phyloP scores from a whole-genome alignment of 1,139 yeast species.

The Pichia sp. region DNA sequence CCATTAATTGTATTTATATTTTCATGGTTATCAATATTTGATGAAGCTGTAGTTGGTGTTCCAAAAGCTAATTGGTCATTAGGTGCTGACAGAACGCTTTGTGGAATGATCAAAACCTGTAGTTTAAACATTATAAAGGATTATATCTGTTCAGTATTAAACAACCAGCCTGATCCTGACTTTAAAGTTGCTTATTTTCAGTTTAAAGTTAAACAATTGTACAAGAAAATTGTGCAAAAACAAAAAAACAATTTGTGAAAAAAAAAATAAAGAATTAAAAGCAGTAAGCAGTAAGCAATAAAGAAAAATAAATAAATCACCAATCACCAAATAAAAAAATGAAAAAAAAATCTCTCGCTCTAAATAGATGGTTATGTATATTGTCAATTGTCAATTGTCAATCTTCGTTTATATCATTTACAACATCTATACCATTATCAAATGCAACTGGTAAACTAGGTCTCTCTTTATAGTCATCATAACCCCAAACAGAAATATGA shows the following conservation, averaged over 20 bases:
- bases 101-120: slow-evolving; percentile 36
- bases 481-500: slow-evolving; percentile 47
- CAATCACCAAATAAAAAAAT: no score
- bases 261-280: no score
- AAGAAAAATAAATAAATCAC: no score
- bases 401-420: not conserved
- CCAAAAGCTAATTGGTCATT: not conserved
- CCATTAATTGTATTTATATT: not conserved
- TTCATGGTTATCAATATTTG: not conserved
- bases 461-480: slow-evolving; percentile 23
- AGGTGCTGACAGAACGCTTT: slow-evolving; percentile 23
- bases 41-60: not conserved
- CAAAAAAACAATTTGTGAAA: no score
- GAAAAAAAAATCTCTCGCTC: no score
- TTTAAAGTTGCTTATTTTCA: not conserved
- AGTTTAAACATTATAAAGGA: slow-evolving; percentile 32
- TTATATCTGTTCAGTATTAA: not conserved
- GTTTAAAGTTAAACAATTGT: no score
- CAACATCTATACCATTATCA: slow-evolving; percentile 20
- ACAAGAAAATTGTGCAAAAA: no score
- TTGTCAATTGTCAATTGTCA: no score
- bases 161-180: no score
- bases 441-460: slow-evolving; percentile 8
- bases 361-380: no score
- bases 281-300: no score